Percentiles rank a stretch among this genome's conserved stretches.
Evolutionary conservation across 2,329 filamentous ascomycete species (phyloP).

Genomic region (Gaeumannomyces sp.): DNA sequence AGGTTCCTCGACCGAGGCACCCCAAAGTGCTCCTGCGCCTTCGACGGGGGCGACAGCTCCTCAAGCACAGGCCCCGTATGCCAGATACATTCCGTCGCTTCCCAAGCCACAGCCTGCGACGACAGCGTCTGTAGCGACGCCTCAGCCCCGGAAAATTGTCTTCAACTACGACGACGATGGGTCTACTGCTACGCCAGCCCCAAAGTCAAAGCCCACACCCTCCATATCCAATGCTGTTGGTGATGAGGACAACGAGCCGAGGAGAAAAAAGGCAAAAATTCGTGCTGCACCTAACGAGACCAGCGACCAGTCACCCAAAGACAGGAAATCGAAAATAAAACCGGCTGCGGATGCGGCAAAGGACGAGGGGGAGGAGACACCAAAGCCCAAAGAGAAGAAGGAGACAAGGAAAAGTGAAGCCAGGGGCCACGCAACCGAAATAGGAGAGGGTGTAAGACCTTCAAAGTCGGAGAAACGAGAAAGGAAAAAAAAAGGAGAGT

Average conservation of each 20-base stretch:
- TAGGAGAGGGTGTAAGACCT: not conserved
- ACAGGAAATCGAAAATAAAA: slow-evolving; percentile 17
- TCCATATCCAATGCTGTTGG: slow-evolving; percentile 13
- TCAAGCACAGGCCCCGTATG: slow-evolving; percentile 14
- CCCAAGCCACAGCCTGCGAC: slow-evolving; percentile 6
- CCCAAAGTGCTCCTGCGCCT: slow-evolving; percentile 1
- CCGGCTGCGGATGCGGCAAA: not conserved
- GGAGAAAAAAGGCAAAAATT: slow-evolving; percentile 24
- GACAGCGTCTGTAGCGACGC: not conserved
- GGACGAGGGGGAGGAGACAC: not conserved
- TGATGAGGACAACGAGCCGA: slow-evolving; percentile 19
- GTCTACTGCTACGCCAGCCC: slow-evolving; percentile 7
- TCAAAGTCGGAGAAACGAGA: not conserved
- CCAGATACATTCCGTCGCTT: slow-evolving; percentile 14
- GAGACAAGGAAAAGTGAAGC: slow-evolving; percentile 18
- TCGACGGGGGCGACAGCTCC: slow-evolving; percentile 17
- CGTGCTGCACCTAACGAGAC: slow-evolving; percentile 13
- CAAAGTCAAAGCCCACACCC: slow-evolving; percentile 16
- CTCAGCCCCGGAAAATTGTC: slow-evolving; percentile 18
- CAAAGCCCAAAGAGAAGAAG: slow-evolving; percentile 20
- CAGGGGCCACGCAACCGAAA: not conserved
- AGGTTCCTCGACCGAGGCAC: slow-evolving; percentile 4
- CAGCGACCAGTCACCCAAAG: slow-evolving; percentile 26
- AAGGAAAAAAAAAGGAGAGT: not conserved
- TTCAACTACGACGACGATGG: slow-evolving; percentile 19